Evolutionary conservation across 352 stramenopile genomes (phyloP), one percentile per base, ranked within the genome.

Genomic region (Phytophthora multivora): DNA sequence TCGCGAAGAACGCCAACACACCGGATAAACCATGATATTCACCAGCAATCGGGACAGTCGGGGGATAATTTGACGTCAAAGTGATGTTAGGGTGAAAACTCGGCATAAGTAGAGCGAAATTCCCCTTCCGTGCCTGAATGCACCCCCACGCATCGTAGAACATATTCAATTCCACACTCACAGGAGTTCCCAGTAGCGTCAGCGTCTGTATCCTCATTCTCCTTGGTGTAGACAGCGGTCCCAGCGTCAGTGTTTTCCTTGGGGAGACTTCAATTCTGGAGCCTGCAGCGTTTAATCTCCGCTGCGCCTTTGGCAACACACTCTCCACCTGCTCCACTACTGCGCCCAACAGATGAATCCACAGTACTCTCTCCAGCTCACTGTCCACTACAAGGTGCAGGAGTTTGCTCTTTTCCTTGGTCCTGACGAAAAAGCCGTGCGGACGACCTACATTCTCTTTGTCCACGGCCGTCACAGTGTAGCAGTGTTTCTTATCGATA

Each of bases 61-160:
- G 83, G 19, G 83, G 83, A 59, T 89, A 89, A 50, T 92, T 92
- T 43, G 79, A 89, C 56, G 83, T 90, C 52, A 92, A 69, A 7
- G 77, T 83, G 40, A 92, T 69, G 53, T 90, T 92, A 16, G 83
- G 83, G 36, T 95, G 83, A 31, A 95, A 69, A 55, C 80, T 89
- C 25, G 86, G 86, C 63, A 95, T 66, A 23, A 95, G 51, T 47
- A 91, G 59, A 7, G 86, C 79, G 43, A 95, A 93, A 40, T 95
- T 93, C 23, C 86, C 86, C 42, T 89, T 89, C 43, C 83, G 82
- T 26, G 78, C 71, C 54, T 88, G 79, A 58, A 93, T 86, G 43
- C 72, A 77, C 11, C 83, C 83, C 79, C 80, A 95, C 2, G 82
- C 74, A 3, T 91, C 80, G 59, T 95, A 95, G 18, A 93, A 85